Evolutionary conservation across 2,329 filamentous ascomycete genomes (phyloP).

Genomic region (Paracamarosporium sp.): DNA sequence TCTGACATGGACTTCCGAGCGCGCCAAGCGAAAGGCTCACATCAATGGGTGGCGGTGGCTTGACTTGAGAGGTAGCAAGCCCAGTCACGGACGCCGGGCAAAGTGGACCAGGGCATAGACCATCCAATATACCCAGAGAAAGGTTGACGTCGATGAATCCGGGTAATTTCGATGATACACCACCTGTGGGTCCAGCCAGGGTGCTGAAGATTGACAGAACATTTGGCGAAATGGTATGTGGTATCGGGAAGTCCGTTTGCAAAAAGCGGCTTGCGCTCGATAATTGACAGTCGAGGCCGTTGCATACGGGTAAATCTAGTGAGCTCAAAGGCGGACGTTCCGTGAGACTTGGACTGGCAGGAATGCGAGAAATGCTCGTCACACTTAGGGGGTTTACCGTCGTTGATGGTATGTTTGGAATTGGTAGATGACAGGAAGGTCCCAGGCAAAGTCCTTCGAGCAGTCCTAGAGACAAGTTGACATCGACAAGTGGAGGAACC

Average conservation of each 20-base stretch:
- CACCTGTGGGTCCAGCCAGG: neutral
- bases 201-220: neutral
- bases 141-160: neutral
- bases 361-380: neutral
- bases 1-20: neutral
- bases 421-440: neutral
- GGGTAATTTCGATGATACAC: neutral
- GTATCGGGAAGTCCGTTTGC: neutral
- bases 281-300: neutral
- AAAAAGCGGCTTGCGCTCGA: neutral
- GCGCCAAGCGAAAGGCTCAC: constrained; percentile 2
- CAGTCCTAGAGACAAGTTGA: constrained; percentile 2
- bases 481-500: neutral
- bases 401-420: neutral
- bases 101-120: neutral
- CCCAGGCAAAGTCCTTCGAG: constrained; percentile 1
- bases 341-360: neutral
- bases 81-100: neutral
- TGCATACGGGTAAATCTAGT: neutral
- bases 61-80: neutral
- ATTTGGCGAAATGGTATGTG: neutral
- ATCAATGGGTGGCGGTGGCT: neutral
- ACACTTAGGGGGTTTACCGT: neutral
- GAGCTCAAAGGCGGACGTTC: neutral
- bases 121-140: constrained; percentile 3